Evolutionary conservation across 352 stramenopile genomes (phyloP), one percentile per base, ranked within the genome.

Genomic region (Pythium volutum): DNA sequence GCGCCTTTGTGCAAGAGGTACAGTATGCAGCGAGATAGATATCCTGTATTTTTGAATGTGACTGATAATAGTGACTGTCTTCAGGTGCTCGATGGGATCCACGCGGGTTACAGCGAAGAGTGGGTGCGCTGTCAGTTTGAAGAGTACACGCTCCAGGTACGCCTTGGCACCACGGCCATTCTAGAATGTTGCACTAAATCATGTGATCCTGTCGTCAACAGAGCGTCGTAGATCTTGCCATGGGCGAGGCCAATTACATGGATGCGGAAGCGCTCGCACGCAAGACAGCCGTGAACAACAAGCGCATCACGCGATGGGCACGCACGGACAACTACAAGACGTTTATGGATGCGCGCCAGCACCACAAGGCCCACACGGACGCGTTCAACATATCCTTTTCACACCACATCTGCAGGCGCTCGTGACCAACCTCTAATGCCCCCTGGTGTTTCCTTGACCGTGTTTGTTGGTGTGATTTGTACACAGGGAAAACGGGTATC

Each of bases 81-180:
- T 14, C 46, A 94, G 85, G 81, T 92, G 20, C 49, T 95, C n/a
- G 86, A 95, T 38, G 86, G 84, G 16, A 75, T 95, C 15, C 64
- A 76, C 39, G 81, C 82, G 29, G 86, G 86, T 1, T 93, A 92
- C 53, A 82, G 87, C 38, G 86, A 95, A 62, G 84, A 93, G 54
- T 95, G 86, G 86, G 76, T 95, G 16, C 79, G 86, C 9, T 93
- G 81, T 61, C 91, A 91, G 73, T 95, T 93, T 62, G 86, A 95
- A 57, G 86, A 95, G 56, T 93, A 93, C 46, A 93, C 83, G n/a
- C 76, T 79, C 15, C 87, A 90, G 74, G 77, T 87, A 29, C 34
- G 15, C 14, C 10, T 8, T 54, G 10, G 18, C 2, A 52, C 22
- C 27, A 33, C 5, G 11, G 23, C 4, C n/a, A 15, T 45, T 33